phyloP scores from a whole-genome alignment of 176 grass and related monocot genomes.

The Oryza nivara region DNA sequence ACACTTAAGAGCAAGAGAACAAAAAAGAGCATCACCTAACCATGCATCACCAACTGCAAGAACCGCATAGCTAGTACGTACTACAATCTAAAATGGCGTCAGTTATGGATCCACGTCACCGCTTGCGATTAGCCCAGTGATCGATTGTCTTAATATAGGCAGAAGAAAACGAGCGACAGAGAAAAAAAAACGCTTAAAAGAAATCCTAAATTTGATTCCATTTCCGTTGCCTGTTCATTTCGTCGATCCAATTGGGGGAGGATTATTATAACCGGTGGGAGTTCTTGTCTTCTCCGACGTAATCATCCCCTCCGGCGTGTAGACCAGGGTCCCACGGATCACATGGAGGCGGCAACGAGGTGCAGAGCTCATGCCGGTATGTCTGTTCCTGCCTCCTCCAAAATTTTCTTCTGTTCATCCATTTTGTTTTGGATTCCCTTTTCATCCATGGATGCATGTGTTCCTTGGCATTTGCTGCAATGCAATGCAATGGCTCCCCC shows the following conservation, averaged over 20 bases:
- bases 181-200: not conserved
- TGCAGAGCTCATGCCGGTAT: constrained; percentile 55
- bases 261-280: not conserved
- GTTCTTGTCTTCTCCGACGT: constrained; percentile 37
- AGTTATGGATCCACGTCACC: constrained; percentile 27
- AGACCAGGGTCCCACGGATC: constrained; percentile 38
- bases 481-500: not conserved
- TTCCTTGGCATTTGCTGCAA: not conserved
- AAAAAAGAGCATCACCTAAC: constrained; percentile 19
- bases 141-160: constrained; percentile 38
- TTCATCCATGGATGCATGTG: constrained; percentile 23
- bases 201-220: constrained; percentile 4
- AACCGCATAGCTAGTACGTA: not conserved
- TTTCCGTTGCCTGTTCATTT: not conserved
- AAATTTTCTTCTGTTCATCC: not conserved
- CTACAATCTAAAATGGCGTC: not conserved
- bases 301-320: constrained; percentile 6
- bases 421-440: constrained; percentile 27
- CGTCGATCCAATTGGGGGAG: constrained; percentile 5
- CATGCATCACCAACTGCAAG: constrained; percentile 24
- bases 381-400: constrained; percentile 15
- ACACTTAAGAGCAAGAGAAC: not conserved
- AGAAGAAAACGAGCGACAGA: constrained; percentile 25
- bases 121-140: not conserved
- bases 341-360: constrained; percentile 44